phyloP scores from a whole-genome alignment of 2,329 filamentous ascomycete genomes.

The Diaporthe capsici region DNA sequence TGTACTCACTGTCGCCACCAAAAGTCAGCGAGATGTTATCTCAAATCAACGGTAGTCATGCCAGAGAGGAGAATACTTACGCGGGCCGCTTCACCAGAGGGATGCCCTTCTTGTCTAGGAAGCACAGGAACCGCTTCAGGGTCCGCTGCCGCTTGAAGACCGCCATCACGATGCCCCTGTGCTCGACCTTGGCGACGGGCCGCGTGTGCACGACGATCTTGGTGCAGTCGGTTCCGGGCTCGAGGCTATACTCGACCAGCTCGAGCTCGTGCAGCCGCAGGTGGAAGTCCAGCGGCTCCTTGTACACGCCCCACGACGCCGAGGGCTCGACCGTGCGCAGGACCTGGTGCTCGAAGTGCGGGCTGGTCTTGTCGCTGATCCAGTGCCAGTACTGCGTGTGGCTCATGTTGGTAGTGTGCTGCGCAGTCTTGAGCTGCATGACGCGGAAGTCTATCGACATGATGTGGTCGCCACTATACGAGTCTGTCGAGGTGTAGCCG shows the following conservation, averaged over 20 bases:
- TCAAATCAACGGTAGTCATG: not conserved
- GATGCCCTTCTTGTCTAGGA: constrained; percentile 61
- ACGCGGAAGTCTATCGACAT: constrained; percentile 65
- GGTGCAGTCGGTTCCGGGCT: constrained; percentile 53
- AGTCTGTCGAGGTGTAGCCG: constrained; percentile 68
- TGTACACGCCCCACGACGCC: constrained; percentile 65
- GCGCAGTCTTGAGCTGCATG: constrained; percentile 64
- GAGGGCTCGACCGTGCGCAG: constrained; percentile 57
- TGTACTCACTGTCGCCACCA: constrained; percentile 49
- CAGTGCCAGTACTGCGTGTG: constrained; percentile 72
- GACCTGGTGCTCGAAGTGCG: constrained; percentile 67
- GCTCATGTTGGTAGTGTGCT: constrained; percentile 60
- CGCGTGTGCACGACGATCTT: constrained; percentile 59
- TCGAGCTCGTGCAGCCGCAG: constrained; percentile 61
- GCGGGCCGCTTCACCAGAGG: constrained; percentile 54
- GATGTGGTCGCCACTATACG: constrained; percentile 61
- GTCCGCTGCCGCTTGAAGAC: constrained; percentile 67
- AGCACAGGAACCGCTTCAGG: constrained; percentile 65
- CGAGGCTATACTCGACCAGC: constrained; percentile 56
- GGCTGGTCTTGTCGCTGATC: constrained; percentile 51
- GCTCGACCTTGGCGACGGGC: constrained; percentile 49
- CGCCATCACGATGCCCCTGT: constrained; percentile 63
- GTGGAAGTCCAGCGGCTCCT: constrained; percentile 66
- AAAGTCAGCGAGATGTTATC: constrained; percentile 25
- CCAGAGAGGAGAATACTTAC: constrained; percentile 53